phyloP scores from a whole-genome alignment of 495 filamentous ascomycete genomes.

The Podospora conica region DNA sequence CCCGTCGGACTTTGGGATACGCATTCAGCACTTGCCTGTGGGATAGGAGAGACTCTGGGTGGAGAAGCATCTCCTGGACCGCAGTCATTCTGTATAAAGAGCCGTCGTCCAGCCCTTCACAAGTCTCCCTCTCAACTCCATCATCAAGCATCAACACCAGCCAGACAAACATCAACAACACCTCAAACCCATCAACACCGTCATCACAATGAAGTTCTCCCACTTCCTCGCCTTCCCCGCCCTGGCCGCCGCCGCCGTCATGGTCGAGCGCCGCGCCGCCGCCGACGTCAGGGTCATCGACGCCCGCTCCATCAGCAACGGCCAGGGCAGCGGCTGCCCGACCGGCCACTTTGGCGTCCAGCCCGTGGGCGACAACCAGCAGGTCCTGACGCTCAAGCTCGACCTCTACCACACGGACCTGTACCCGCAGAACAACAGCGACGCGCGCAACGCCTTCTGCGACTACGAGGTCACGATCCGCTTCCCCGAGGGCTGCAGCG shows the following conservation, averaged over 20 bases:
- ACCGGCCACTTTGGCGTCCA: background rate
- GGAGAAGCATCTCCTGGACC: background rate
- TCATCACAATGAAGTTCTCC: background rate
- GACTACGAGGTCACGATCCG: background rate
- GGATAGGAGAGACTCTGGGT: background rate
- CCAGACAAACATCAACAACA: background rate
- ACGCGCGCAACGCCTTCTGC: background rate
- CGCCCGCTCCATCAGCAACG: background rate
- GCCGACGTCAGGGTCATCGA: background rate
- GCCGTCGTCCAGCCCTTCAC: background rate
- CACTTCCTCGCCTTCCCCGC: background rate
- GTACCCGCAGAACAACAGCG: no score
- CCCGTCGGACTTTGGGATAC: background rate
- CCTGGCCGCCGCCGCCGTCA: background rate
- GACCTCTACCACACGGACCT: background rate
- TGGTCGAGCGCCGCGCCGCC: background rate
- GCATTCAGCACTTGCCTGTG: background rate
- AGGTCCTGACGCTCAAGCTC: background rate
- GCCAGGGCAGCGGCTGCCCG: background rate
- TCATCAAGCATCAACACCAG: background rate
- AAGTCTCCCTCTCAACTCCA: background rate
- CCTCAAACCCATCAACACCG: background rate
- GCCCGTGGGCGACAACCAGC: background rate
- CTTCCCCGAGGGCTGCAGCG: background rate
- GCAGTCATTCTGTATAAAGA: background rate